Base-by-base conservation (phyloP, 2,329 filamentous ascomycete genomes). In the Botryotinia globosa region DNA sequence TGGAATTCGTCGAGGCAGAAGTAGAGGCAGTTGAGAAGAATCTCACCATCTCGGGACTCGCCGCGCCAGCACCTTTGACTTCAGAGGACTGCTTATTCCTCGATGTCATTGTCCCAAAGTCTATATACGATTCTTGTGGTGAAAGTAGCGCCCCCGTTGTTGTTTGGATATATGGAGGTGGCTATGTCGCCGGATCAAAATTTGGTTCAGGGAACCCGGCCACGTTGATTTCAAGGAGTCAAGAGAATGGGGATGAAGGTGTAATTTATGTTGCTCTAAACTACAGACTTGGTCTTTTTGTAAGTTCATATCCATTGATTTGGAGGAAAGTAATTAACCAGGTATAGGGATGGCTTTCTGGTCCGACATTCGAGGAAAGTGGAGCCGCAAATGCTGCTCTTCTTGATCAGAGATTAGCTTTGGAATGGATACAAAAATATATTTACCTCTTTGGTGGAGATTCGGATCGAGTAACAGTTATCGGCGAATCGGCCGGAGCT, bases 381-480 rank as follows among this genome's bases (percentile, higher is more conserved):
- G 85, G 84, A 22, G 81, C 81, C 20, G 80, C 84, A 5, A 89
- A 89, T 77, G 84, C 83, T 18, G 87, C 83, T 4, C 80, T 88
- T 1, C 81, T 84, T 71, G 87, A 89, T 73, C 87, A 89, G 76
- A 82, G 85, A 20, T 81, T 88, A 29, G 87, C 86, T 37, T 80
- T 90, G 12, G 81, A 88, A 75, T 90, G 88, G 88, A 83, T 89
- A 4, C 83, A 86, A 71, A 78, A 84, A 58, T 81, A 88, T 74
- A 88, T 89, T 71, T 80, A 85, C 75, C 79, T 83, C 18, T 90
- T 89, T 75, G 87, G 88, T 16, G 87, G 87, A 20, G 84, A 89
- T 77, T 80, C 83, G 4, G 78, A 81, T 4, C 81, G 82, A 22
- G 83, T 88, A 54, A 88, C 86, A 0, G 81, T 87, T 22, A 82